Percentiles rank a stretch among this genome's conserved stretches.
Evolutionary conservation across 129 eudicot species (phyloP).

Genomic region (Helianthus annuus): DNA sequence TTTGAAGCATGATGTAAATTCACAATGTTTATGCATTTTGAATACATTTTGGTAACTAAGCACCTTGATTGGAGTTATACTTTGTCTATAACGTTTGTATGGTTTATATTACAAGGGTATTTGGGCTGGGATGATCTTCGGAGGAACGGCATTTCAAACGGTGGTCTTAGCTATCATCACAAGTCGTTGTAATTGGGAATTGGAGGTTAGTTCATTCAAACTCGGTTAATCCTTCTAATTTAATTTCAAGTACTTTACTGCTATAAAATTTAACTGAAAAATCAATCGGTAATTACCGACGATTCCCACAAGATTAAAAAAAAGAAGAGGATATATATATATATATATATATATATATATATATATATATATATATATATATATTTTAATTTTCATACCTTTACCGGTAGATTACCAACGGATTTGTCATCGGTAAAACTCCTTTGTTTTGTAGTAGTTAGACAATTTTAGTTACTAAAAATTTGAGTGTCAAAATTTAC

Average conservation of each 20-base stretch:
- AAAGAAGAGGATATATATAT: too few species aligned
- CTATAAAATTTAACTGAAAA: too few species aligned
- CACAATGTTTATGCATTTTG: not conserved
- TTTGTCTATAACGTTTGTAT: not conserved
- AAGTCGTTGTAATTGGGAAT: constrained; percentile 80
- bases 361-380: too few species aligned
- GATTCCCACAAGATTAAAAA: too few species aligned
- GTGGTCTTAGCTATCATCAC: constrained; percentile 61
- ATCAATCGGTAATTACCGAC: too few species aligned
- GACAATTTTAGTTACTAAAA: not conserved
- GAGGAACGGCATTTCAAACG: constrained; percentile 90
- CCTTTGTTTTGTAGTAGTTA: not conserved
- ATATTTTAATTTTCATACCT: too few species aligned
- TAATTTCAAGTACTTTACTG: not conserved
- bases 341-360: too few species aligned
- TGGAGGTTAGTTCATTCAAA: constrained; percentile 52
- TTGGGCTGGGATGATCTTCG: constrained; percentile 99
- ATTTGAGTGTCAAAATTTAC: constrained; percentile 4
- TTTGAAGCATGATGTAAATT: not conserved
- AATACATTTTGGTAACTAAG: not conserved
- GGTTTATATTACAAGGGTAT: constrained; percentile 47
- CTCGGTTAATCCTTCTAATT: not conserved
- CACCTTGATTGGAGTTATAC: too few species aligned
- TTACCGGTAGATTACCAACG: too few species aligned
- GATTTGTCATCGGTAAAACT: too few species aligned